Conservation (phyloP, 2,329 filamentous ascomycete species). For the Trichoderma sp. region DNA sequence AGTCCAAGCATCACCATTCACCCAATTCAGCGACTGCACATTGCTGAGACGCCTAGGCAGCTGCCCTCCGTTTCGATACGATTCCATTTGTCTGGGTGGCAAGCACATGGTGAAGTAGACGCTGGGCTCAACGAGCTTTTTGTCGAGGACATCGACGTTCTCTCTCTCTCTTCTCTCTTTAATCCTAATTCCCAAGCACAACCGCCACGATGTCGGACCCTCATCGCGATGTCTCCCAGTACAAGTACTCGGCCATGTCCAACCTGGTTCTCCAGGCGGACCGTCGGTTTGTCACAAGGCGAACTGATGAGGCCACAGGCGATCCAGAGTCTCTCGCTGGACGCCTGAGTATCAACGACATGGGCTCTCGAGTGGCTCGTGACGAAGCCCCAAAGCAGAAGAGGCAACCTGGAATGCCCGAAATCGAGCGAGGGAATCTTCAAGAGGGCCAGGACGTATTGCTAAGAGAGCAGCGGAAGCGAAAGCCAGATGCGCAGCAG, state of each 20-base stretch:
- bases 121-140: conserved; percentile 34
- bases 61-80: conserved; percentile 20
- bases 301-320: conserved; percentile 91
- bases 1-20: conserved; percentile 22
- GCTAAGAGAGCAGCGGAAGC: conserved; percentile 79
- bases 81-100: conserved; percentile 23
- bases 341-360: conserved; percentile 87
- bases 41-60: conserved; percentile 24
- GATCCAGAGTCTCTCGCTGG: conserved; percentile 97
- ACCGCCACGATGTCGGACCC: conserved; percentile 65
- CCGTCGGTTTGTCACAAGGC: conserved; percentile 87
- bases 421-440: conserved; percentile 71
- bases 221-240: conserved; percentile 84
- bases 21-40: conserved; percentile 27
- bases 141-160: conserved; percentile 38
- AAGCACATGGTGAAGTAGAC: conserved; percentile 37
- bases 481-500: conserved; percentile 69
- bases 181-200: background rate
- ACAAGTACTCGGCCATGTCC: conserved; percentile 99
- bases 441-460: conserved; percentile 81
- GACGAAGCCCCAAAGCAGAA: conserved; percentile 79
- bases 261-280: conserved; percentile 99
- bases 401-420: conserved; percentile 64
- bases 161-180: conserved; percentile 29
- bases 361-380: conserved; percentile 80